Evolutionary conservation across 768 basidiomycete genomes (phyloP), one percentile per base, ranked within the genome.

Genomic region (Coprinopsis sp.): DNA sequence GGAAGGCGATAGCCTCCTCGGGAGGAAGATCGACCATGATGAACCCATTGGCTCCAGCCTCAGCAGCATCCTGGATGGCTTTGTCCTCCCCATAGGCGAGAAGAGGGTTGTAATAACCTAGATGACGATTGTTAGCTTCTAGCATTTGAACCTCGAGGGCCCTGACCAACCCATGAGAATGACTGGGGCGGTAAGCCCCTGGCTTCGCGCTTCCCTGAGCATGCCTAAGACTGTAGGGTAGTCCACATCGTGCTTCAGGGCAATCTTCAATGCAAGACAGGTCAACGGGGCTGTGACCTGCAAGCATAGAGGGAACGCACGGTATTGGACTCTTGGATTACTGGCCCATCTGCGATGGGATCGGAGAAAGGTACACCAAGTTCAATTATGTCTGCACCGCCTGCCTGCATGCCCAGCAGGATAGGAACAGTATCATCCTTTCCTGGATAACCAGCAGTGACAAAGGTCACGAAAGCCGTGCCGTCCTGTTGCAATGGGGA

Each of bases 1-100:
- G 79, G 75, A 99, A 98, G 21, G 76, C 68, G 52, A 94, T 69
- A 24, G 96, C 94, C 65, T 99, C 96, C 67, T 97, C 94, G 12
- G 96, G 96, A 27, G 96, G 96, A 23, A 98, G 81, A 62, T 99
- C 96, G 21, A 98, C 94, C 69, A 99, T 82, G 55, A 98, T 94
- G 61, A 93, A 99, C 1, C 96, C 96, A 63, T 95, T 98, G 0
- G 91, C 96, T 13, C 95, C 95, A 14, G 91, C 92, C 47, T 84
- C 82, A 37, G 69, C 75, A 2, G 93, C 94, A 61, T 96, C 94
- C 44, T 83, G 79, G 21, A 98, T 92, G 4, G 95, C 87, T 62
- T 82, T 87, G 50, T 95, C 90, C 68, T 99, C 96, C 2, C 93
- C 93, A 57, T 97, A 95, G 0, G 94, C 91, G 33, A 98, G 75